phyloP scores from a whole-genome alignment of 495 filamentous ascomycete species.

The Daldinia concentrica region DNA sequence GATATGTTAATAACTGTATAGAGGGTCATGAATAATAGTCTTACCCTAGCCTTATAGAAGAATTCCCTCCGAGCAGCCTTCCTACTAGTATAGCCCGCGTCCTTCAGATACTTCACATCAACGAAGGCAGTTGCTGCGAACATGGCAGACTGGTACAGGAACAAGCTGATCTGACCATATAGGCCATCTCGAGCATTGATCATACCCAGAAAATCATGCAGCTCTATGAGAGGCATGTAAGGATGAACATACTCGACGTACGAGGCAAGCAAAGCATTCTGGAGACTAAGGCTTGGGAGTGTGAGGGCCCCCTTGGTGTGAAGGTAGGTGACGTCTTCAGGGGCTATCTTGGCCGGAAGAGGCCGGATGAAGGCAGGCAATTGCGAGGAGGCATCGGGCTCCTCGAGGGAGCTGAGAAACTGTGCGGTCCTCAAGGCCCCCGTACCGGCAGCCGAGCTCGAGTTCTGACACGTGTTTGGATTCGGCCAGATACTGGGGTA shows the following conservation, averaged over 20 bases:
- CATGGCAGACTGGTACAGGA: slow-evolving; percentile 85
- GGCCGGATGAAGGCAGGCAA: slow-evolving; percentile 79
- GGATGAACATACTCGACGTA: slow-evolving; percentile 88
- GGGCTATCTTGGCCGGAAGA: slow-evolving; percentile 70
- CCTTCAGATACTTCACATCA: slow-evolving; percentile 71
- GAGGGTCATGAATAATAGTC: slow-evolving; percentile 22
- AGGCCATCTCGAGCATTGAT: slow-evolving; percentile 71
- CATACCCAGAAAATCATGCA: slow-evolving; percentile 74
- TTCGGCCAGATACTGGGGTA: slow-evolving; percentile 48
- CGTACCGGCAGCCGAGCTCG: slow-evolving; percentile 25
- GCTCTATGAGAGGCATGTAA: slow-evolving; percentile 86
- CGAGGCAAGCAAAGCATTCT: slow-evolving; percentile 76
- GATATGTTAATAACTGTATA: slow-evolving; percentile 35
- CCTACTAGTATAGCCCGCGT: slow-evolving; percentile 73
- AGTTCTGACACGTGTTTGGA: slow-evolving; percentile 37
- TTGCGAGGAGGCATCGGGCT: slow-evolving; percentile 44
- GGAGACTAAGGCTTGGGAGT: slow-evolving; percentile 70
- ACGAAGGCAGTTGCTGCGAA: slow-evolving; percentile 82
- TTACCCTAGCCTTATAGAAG: slow-evolving; percentile 80
- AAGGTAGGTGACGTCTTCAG: slow-evolving; percentile 80
- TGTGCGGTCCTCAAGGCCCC: slow-evolving; percentile 40
- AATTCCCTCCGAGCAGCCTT: slow-evolving; percentile 81
- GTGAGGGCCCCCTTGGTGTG: slow-evolving; percentile 77
- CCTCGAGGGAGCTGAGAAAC: slow-evolving; percentile 47
- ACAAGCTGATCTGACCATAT: slow-evolving; percentile 73